Base-by-base conservation (phyloP, 164 flowering plant species). In the Berberis thunbergii region DNA sequence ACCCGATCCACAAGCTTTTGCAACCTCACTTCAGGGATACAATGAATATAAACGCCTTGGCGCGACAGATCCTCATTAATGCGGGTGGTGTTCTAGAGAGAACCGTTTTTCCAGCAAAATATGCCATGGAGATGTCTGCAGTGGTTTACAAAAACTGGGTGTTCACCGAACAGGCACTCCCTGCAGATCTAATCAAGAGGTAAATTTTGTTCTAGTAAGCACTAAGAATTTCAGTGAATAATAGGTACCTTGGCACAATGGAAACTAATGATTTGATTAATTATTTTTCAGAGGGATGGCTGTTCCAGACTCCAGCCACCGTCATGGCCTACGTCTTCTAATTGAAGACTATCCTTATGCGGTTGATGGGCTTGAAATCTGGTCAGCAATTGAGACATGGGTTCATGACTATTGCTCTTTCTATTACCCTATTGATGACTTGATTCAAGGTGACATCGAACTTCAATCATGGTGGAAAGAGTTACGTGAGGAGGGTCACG, bases 21-120 rank as follows among this genome's bases (percentile, higher is more conserved):
- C 83, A 81, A n/a, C 98, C 98, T 11, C 98, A 93, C 57, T 93
- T 76, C 72, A 81, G 86, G 10, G 97, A 93, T 68, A 90, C 97
- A 38, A 87, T 87, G 89, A 75, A 84, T 63, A 86, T 93, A 50
- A 93, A 93, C 63, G 95, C 98, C 41, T 64, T 84, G 62, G 95
- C 92, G 49, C 75, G 97, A 41, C 97, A 88, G 53, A 86, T 79
- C 58, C 89, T 90, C 70, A 88, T 87, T 73, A 90, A 86, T 73
- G 92, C 91, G 3, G 89, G 83, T 13, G 96, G 97, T 0, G 64
- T 86, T 9, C 77, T 93, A 2, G 97, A 93, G 70, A 60, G 1
- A 6, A 90, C 98, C 0, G 96, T 93, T 43, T 93, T 84, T 63
- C 98, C 96, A 7, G 88, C 67, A 4, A 84, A 72, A 77, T 90